These are phyloP conservation scores for Helminthosporium solani DNA, from an alignment of 2,329 filamentous ascomycete species.

Conservation along the genomic window DNA sequence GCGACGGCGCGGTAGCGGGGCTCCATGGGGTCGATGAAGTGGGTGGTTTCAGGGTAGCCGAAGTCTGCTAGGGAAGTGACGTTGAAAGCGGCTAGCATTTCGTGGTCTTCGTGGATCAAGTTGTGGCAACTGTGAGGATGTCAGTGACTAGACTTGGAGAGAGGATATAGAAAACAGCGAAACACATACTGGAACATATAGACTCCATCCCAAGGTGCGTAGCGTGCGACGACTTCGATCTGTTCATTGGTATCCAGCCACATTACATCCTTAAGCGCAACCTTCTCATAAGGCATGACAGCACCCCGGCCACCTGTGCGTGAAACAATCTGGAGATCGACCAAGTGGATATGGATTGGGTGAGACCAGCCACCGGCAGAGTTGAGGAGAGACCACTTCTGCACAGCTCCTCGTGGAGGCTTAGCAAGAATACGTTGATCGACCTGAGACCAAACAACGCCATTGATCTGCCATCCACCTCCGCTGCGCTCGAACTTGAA, in stretches of 20 bases:
- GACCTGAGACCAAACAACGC: slow-evolving; percentile 25
- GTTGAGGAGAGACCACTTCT: slow-evolving; percentile 45
- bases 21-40: slow-evolving; percentile 26
- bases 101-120: slow-evolving; percentile 46
- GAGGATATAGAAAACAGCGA: background rate
- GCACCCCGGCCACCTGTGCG: slow-evolving; percentile 42
- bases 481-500: slow-evolving; percentile 30
- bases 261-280: slow-evolving; percentile 58
- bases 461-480: slow-evolving; percentile 30
- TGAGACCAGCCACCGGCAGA: slow-evolving; percentile 53
- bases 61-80: slow-evolving; percentile 31
- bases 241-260: slow-evolving; percentile 52
- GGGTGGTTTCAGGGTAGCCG: slow-evolving; percentile 27
- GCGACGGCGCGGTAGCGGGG: slow-evolving; percentile 16
- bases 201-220: slow-evolving; percentile 46
- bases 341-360: slow-evolving; percentile 57
- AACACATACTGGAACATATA: slow-evolving; percentile 43
- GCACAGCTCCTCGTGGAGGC: slow-evolving; percentile 29
- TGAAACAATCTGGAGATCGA: slow-evolving; percentile 56
- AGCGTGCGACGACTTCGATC: slow-evolving; percentile 24
- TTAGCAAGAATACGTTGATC: slow-evolving; percentile 31
- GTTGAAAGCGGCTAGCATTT: slow-evolving; percentile 46
- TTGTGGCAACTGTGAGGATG: slow-evolving; percentile 36
- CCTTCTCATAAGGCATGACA: slow-evolving; percentile 53
- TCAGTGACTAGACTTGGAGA: background rate